Evolutionary conservation across 805 yeast species (phyloP).

Genomic region (Candida xiaguanensis): DNA sequence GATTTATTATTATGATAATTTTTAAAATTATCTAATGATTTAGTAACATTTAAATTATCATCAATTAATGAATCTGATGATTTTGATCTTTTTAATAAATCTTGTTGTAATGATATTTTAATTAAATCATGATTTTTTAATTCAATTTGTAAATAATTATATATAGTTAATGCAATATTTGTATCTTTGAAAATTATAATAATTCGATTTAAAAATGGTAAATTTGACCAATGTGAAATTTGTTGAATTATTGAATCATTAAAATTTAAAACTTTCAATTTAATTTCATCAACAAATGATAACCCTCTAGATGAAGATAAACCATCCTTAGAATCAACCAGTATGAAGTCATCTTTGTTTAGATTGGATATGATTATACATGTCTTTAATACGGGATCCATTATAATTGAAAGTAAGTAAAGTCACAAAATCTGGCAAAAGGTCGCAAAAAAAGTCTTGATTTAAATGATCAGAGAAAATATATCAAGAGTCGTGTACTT

Average conservation of each 20-base stretch:
- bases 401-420: background rate
- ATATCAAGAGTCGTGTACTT: background rate
- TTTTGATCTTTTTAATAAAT: constrained; percentile 31
- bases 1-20: constrained; percentile 8
- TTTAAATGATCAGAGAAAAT: background rate
- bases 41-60: constrained; percentile 16
- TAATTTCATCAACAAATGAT: constrained; percentile 34
- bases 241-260: constrained; percentile 19
- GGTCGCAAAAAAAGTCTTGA: background rate
- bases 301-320: too few species aligned
- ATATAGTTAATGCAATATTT: constrained; percentile 22
- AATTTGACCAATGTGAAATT: constrained; percentile 34
- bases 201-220: constrained; percentile 36
- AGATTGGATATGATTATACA: constrained; percentile 36
- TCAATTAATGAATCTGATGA: constrained; percentile 21
- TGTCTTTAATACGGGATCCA: constrained; percentile 16
- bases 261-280: constrained; percentile 26
- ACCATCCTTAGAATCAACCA: constrained; percentile 9
- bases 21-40: constrained; percentile 17
- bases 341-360: constrained; percentile 25
- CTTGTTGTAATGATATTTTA: constrained; percentile 35
- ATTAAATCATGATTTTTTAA: constrained; percentile 12
- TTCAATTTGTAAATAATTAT: constrained; percentile 16
- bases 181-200: constrained; percentile 34
- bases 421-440: background rate